Percentiles rank a stretch among this genome's conserved stretches.
Evolutionary conservation across 352 stramenopile species (phyloP).

Genomic region (Phytophthora litchii): DNA sequence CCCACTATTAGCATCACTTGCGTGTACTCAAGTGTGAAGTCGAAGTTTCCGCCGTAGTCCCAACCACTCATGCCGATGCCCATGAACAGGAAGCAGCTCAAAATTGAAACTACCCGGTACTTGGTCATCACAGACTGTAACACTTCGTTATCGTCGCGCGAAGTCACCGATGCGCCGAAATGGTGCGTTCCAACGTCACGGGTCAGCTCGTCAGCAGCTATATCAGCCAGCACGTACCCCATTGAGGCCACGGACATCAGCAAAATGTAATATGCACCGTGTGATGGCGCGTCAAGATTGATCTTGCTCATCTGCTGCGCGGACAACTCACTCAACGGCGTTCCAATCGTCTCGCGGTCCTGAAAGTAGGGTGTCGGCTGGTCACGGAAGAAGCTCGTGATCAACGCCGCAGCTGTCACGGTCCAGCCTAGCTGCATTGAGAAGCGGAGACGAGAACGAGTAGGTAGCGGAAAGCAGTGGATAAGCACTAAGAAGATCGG

Average conservation of each 20-base stretch:
- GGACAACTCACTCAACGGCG: slow-evolving; percentile 30
- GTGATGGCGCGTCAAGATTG: slow-evolving; percentile 45
- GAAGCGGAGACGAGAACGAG: slow-evolving; percentile 23
- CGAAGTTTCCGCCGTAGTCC: slow-evolving; percentile 68
- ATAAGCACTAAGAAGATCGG: slow-evolving; percentile 47
- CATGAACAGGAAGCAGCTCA: slow-evolving; percentile 55
- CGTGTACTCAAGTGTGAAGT: slow-evolving; percentile 55
- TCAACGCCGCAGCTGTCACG: slow-evolving; percentile 33
- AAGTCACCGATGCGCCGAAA: slow-evolving; percentile 5
- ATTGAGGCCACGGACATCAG: slow-evolving; percentile 71
- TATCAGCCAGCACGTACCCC: slow-evolving; percentile 77
- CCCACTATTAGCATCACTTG: slow-evolving; percentile 51
- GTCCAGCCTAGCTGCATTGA: slow-evolving; percentile 52
- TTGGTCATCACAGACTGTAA: slow-evolving; percentile 43
- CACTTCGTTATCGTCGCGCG: slow-evolving; percentile 29
- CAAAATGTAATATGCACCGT: slow-evolving; percentile 56
- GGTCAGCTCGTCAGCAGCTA: slow-evolving; percentile 65
- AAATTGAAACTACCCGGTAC: slow-evolving; percentile 39
- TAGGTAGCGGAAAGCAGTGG: slow-evolving; percentile 34
- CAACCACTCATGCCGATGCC: slow-evolving; percentile 57
- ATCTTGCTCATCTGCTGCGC: slow-evolving; percentile 32
- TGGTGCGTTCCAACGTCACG: slow-evolving; percentile 32
- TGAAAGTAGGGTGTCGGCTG: slow-evolving; percentile 53
- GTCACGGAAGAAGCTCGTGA: slow-evolving; percentile 37
- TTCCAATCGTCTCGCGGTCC: slow-evolving; percentile 34